Conservation (phyloP, 192 early-diverging fungal species). For the Entomortierella beljakovae region DNA sequence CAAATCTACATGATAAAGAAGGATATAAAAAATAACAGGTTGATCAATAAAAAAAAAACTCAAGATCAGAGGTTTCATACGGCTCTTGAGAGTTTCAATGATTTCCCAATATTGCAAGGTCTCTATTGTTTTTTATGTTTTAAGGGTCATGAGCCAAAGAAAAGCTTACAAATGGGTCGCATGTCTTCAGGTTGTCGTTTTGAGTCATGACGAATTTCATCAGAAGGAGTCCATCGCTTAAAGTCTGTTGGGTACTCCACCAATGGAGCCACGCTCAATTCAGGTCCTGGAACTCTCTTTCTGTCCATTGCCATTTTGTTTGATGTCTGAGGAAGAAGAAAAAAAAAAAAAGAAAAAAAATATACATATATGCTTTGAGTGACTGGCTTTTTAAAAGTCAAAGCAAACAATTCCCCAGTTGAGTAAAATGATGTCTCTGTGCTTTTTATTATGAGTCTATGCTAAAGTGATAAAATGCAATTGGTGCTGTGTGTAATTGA, state of each 20-base stretch:
- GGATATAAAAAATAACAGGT: not conserved
- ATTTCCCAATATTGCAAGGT: too few species aligned
- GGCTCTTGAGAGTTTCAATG: too few species aligned
- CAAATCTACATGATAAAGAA: slow-evolving; percentile 57
- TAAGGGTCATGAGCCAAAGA: too few species aligned
- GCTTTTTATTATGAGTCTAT: not conserved
- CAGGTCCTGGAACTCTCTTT: slow-evolving; percentile 65
- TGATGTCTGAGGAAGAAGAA: not conserved
- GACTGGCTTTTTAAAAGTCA: not conserved
- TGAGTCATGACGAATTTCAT: slow-evolving; percentile 56
- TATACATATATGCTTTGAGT: not conserved
- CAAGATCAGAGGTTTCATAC: too few species aligned
- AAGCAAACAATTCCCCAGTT: too few species aligned
- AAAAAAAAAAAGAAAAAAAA: not conserved
- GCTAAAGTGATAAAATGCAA: not conserved
- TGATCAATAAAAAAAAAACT: too few species aligned
- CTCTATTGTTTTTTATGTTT: not conserved
- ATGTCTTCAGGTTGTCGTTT: slow-evolving; percentile 63
- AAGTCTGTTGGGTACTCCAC: slow-evolving; percentile 54
- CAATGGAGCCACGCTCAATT: slow-evolving; percentile 61
- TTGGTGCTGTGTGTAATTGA: not conserved
- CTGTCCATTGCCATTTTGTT: slow-evolving; percentile 51
- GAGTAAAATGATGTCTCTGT: too few species aligned
- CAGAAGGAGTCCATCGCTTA: slow-evolving; percentile 36
- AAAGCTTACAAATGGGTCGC: slow-evolving; percentile 63